Base-by-base conservation (phyloP, 768 basidiomycete genomes). In the Amanita jacksonii region DNA sequence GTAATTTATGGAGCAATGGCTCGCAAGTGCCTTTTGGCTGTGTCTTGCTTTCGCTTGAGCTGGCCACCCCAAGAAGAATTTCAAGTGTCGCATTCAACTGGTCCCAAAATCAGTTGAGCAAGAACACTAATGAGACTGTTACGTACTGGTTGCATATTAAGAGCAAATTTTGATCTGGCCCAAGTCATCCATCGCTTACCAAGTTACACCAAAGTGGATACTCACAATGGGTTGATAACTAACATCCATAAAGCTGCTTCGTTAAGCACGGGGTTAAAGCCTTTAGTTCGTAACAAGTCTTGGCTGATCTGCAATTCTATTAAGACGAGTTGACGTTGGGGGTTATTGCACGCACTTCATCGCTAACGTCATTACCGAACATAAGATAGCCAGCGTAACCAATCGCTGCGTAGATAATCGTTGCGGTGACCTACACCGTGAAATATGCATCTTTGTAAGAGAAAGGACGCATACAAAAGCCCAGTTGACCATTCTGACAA, bases 311-410 rank as follows among this genome's bases (percentile, higher is more conserved):
- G 54, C 6, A 12, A 13, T 7, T 48, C n/a, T 1, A 19, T 50
- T 1, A 45, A 39, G 43, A 37, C 16, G 19, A 25, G 35, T 16
- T 28, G 16, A 25, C 7, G 8, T 15, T 15, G 8, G 41, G 46
- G 19, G n/a, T 13, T 18, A 8, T 18, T 53, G 10, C 13, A 20
- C 68, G 54, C 47, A 88, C 87, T 71, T 91, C 89, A 47, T 86
- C 87, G 53, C 77, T 79, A 38, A 93, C 88, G 24, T 58, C 53
- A 38, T 74, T 67, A 8, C 91, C 90, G 56, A 90, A 92, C 94
- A 98, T 98, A 15, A 87, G 60, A 53, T 96, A 97, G 0, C 93
- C 94, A 15, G 78, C 79, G 35, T 73, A 76, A 3, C 85, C 90
- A 22, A 91, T 80, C 8, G 82, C 48, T n/a, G 66, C 58, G 51